These are phyloP conservation scores for Trichophyton simii DNA, from an alignment of 2,329 filamentous ascomycete genomes.

Conservation along the genomic window DNA sequence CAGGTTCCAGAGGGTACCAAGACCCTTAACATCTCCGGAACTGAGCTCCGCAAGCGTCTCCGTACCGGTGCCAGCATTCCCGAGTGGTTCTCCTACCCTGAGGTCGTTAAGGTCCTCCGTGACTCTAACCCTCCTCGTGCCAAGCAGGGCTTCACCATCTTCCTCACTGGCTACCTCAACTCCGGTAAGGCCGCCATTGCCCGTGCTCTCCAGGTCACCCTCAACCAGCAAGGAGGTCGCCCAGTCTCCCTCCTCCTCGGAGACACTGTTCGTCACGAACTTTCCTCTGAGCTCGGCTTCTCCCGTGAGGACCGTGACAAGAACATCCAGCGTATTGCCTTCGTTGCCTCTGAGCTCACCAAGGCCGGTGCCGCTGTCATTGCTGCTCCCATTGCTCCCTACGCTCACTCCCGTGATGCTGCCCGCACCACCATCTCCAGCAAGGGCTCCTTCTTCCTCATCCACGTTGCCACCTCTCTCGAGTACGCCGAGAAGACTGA, in stretches of 20 bases:
- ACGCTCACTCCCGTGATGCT: constrained; percentile 61
- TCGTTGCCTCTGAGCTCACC: constrained; percentile 89
- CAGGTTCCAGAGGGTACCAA: constrained; percentile 72
- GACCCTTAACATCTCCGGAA: constrained; percentile 77
- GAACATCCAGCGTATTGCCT: constrained; percentile 93
- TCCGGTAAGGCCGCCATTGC: constrained; percentile 94
- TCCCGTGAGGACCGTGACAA: constrained; percentile 80
- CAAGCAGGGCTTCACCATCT: constrained; percentile 93
- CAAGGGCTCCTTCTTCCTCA: constrained; percentile 86
- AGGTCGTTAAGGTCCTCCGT: constrained; percentile 90
- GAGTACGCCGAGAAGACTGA: constrained; percentile 93
- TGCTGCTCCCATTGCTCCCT: constrained; percentile 89
- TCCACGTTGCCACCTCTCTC: constrained; percentile 87
- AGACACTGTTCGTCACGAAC: constrained; percentile 85
- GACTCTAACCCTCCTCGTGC: constrained; percentile 89
- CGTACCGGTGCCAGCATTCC: constrained; percentile 88
- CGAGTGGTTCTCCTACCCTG: constrained; percentile 99
- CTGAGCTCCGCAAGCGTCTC: constrained; percentile 83
- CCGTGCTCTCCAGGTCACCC: constrained; percentile 85
- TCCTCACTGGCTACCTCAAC: constrained; percentile 95
- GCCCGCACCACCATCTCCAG: constrained; percentile 69
- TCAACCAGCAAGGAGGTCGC: constrained; percentile 95
- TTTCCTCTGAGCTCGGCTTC: constrained; percentile 93
- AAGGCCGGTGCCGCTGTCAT: constrained; percentile 89
- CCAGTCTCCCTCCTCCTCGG: constrained; percentile 89